Percentiles rank a stretch among this genome's conserved stretches.
Evolutionary conservation across 2,329 filamentous ascomycete genomes (phyloP).

Genomic region (Teratosphaeria nubilosa): DNA sequence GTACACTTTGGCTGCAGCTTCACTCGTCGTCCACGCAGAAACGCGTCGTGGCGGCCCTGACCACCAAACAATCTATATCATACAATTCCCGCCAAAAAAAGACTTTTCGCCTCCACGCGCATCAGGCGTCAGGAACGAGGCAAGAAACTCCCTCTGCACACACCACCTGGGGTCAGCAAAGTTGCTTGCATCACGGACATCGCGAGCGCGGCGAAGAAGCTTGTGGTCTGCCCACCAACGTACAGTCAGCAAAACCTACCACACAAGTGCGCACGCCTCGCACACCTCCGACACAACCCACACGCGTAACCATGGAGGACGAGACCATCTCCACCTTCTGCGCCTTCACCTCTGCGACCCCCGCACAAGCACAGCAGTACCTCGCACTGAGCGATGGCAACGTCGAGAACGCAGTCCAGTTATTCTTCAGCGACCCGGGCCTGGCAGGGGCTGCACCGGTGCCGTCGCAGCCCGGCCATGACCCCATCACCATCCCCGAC

Average conservation of each 20-base stretch:
- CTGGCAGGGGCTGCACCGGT: slow-evolving; percentile 27
- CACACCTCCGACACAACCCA: neutral
- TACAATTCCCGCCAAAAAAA: neutral
- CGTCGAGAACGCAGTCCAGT: slow-evolving; percentile 72
- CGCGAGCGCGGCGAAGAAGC: neutral
- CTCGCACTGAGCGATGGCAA: slow-evolving; percentile 77
- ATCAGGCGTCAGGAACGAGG: neutral
- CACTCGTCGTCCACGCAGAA: neutral
- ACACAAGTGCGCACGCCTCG: no score
- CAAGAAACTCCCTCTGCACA: neutral
- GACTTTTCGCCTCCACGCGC: no score
- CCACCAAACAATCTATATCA: neutral
- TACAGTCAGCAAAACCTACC: neutral
- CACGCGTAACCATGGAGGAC: slow-evolving; percentile 38
- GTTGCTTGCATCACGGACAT: neutral
- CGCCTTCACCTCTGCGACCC: slow-evolving; percentile 65
- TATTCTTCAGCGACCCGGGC: slow-evolving; percentile 77
- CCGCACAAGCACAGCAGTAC: slow-evolving; percentile 69
- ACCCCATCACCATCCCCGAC: slow-evolving; percentile 66
- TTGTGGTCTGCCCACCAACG: neutral
- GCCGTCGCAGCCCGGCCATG: slow-evolving; percentile 25
- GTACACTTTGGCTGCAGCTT: neutral
- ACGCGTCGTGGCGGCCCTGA: neutral
- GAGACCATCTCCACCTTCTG: slow-evolving; percentile 65
- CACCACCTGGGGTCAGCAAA: neutral